Percentiles rank a stretch among this genome's conserved stretches.
phyloP scores from a whole-genome alignment of 2,329 filamentous ascomycete genomes.

The Zalaria obscura region DNA sequence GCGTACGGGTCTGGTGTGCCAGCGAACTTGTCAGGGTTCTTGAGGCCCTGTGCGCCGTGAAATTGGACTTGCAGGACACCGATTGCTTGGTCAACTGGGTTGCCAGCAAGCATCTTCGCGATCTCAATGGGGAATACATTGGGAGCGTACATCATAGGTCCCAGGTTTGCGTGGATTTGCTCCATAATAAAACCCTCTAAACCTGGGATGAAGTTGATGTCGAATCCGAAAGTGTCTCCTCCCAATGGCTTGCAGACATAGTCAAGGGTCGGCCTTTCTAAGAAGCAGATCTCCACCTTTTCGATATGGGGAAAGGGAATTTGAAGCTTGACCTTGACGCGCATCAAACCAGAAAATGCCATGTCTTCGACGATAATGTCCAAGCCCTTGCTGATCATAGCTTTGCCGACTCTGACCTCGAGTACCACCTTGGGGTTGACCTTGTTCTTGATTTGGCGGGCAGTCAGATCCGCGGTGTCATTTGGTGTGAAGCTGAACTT shows the following conservation, averaged over 20 bases:
- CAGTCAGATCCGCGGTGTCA: slow-evolving; percentile 81
- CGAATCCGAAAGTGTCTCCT: slow-evolving; percentile 88
- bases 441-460: slow-evolving; percentile 82
- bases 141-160: slow-evolving; percentile 94
- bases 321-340: slow-evolving; percentile 94
- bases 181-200: slow-evolving; percentile 89
- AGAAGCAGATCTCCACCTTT: slow-evolving; percentile 85
- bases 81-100: slow-evolving; percentile 86
- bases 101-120: slow-evolving; percentile 93
- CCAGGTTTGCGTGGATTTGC: slow-evolving; percentile 85
- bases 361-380: slow-evolving; percentile 98
- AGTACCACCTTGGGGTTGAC: slow-evolving; percentile 94
- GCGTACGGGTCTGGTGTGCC: slow-evolving; percentile 87
- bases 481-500: slow-evolving; percentile 99
- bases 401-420: slow-evolving; percentile 88
- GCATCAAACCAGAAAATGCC: slow-evolving; percentile 89
- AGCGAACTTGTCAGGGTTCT: slow-evolving; percentile 88
- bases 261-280: slow-evolving; percentile 78
- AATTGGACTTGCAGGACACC: slow-evolving; percentile 86
- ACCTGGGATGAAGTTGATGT: slow-evolving; percentile 97
- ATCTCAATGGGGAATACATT: slow-evolving; percentile 98
- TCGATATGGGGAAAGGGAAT: slow-evolving; percentile 93
- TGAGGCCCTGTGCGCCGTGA: slow-evolving; percentile 80
- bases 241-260: slow-evolving; percentile 97
- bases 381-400: slow-evolving; percentile 89